Percentiles rank a stretch among this genome's conserved stretches.
Evolutionary conservation across 108 stramenopile species (phyloP).

Genomic region (Asterionellopsis glacialis): DNA sequence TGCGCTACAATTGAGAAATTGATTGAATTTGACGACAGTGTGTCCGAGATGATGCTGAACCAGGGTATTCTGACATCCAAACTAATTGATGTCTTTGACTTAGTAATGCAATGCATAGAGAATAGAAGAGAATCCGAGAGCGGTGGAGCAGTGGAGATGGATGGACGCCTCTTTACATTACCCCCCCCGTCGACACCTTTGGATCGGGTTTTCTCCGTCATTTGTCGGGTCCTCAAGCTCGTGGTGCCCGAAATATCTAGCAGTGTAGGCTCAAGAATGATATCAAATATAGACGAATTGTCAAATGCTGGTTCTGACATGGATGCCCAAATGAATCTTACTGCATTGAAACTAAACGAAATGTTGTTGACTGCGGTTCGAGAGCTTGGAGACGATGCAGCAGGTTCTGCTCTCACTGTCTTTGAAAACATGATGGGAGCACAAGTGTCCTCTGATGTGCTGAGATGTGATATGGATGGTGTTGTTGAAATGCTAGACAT

Average conservation of each 20-base stretch:
- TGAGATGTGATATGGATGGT: slow-evolving; percentile 54
- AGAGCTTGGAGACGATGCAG: slow-evolving; percentile 60
- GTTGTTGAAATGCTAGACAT: slow-evolving; percentile 48
- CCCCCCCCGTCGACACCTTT: slow-evolving; percentile 32
- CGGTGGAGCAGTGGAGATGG: slow-evolving; percentile 13
- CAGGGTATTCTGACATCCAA: slow-evolving; percentile 55
- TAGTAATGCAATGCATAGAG: slow-evolving; percentile 31
- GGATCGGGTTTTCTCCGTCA: slow-evolving; percentile 32
- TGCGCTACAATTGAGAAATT: slow-evolving; percentile 84
- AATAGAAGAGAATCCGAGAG: slow-evolving; percentile 11
- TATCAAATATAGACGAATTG: slow-evolving; percentile 1
- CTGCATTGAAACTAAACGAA: slow-evolving; percentile 17
- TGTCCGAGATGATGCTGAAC: slow-evolving; percentile 65
- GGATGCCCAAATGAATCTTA: slow-evolving; percentile 4
- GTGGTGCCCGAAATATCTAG: slow-evolving; percentile 29
- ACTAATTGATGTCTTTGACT: slow-evolving; percentile 53
- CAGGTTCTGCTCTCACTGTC: slow-evolving; percentile 49
- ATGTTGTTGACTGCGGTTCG: slow-evolving; percentile 54
- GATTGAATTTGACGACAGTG: slow-evolving; percentile 83
- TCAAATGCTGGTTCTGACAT: slow-evolving; percentile 9
- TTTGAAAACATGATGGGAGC: slow-evolving; percentile 61
- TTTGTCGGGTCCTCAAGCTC: slow-evolving; percentile 43
- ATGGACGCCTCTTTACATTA: slow-evolving; percentile 18
- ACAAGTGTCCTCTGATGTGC: slow-evolving; percentile 38
- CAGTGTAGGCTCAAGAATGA: not conserved